Percentiles rank a stretch among this genome's conserved stretches.
These are phyloP conservation scores for Penicillium arizonense DNA, from an alignment of 495 filamentous ascomycete species.

Conservation along the genomic window DNA sequence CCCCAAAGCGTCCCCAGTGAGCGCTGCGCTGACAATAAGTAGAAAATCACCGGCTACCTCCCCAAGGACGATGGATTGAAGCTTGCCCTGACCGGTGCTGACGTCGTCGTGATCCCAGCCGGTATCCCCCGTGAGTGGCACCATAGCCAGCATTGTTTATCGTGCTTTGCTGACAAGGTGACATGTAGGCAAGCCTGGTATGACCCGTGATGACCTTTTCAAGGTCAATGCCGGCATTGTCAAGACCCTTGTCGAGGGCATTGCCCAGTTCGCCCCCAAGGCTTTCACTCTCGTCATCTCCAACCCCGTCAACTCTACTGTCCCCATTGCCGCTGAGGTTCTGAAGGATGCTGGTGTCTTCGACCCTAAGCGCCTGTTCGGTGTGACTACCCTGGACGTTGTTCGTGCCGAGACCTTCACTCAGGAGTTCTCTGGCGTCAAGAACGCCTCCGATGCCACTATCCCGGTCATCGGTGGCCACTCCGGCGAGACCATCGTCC, in stretches of 20 bases:
- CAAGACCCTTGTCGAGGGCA: constrained; percentile 76
- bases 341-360: constrained; percentile 91
- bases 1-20: not conserved
- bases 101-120: constrained; percentile 95
- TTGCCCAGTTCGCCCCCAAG: constrained; percentile 84
- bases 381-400: constrained; percentile 97
- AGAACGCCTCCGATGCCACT: constrained; percentile 73
- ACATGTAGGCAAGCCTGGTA: constrained; percentile 86
- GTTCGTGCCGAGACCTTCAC: constrained; percentile 98
- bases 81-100: constrained; percentile 81
- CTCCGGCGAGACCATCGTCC: constrained; percentile 96
- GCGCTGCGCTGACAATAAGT: constrained; percentile 17
- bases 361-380: constrained; percentile 90
- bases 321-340: constrained; percentile 94
- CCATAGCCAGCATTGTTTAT: not conserved
- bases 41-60: constrained; percentile 91
- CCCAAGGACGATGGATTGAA: constrained; percentile 89
- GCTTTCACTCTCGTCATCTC: constrained; percentile 96
- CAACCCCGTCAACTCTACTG: constrained; percentile 98
- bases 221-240: constrained; percentile 97
- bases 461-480: constrained; percentile 96
- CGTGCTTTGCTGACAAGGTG: constrained; percentile 9
- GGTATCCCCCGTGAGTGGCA: constrained; percentile 85
- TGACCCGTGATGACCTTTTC: constrained; percentile 99
- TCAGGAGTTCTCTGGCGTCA: constrained; percentile 76